Conservation (phyloP, 139 green algal genomes). For the Micractinium conductrix region DNA sequence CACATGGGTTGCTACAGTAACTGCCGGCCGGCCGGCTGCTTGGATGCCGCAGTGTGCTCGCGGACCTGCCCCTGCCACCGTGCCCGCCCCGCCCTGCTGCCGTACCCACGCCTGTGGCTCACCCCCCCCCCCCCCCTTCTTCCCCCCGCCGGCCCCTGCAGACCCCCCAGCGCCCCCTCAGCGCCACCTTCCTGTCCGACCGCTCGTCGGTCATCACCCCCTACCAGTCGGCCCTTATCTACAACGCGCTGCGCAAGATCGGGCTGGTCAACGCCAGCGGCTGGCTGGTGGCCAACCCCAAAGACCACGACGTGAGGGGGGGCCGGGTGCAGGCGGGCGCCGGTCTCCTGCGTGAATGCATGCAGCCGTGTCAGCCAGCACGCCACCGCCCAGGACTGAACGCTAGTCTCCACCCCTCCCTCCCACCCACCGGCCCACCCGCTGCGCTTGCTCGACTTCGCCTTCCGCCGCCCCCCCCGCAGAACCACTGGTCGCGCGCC, state of each 20-base stretch:
- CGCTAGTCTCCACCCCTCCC: no score
- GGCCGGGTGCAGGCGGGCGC: not conserved
- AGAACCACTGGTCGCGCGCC: not conserved
- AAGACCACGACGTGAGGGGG: not conserved
- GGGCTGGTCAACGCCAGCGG: not conserved
- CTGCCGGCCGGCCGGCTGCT: no score
- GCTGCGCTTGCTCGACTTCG: not conserved
- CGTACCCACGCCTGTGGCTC: not conserved
- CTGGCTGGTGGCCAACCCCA: not conserved
- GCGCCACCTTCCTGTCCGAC: conserved; percentile 1
- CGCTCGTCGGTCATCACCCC: not conserved
- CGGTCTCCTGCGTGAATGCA: no score
- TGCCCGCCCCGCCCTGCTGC: not conserved
- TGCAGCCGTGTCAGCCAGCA: no score
- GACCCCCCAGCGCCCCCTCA: not conserved
- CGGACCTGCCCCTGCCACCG: not conserved
- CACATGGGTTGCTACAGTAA: not conserved
- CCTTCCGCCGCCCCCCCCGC: not conserved
- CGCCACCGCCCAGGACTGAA: no score
- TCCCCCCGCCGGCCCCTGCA: not conserved
- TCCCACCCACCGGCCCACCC: no score
- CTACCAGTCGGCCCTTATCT: not conserved
- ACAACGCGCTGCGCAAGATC: not conserved
- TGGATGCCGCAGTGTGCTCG: no score
- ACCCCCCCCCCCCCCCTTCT: not conserved